Evolutionary conservation across 2,329 filamentous ascomycete species (phyloP), one percentile per base, ranked within the genome.

Genomic region (Nemania sp.): DNA sequence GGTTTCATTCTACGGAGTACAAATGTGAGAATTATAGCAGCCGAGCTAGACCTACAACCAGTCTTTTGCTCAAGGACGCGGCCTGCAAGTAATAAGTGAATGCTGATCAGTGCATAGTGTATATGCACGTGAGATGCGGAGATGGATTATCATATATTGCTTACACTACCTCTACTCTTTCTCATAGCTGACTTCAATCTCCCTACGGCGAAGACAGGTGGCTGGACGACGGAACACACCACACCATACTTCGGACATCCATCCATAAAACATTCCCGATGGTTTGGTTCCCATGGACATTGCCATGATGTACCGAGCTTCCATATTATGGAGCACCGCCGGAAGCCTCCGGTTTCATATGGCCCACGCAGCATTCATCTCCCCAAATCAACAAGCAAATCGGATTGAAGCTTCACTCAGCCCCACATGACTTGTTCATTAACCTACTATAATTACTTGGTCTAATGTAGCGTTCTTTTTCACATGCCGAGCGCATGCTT

Each of bases 391-490:
- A 14, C 37, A 59, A 54, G 44, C 56, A 57, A 54, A 59, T 59
- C 56, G 53, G 53, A 46, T 51, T 24, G 26, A 31, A 40, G 37
- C 30, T 48, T 33, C 12, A 36, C 40, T 51, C 43, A 43, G 53
- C 42, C 49, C 56, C 53, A 57, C 56, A 51, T 46, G 30, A 11
- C 34, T 34, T 49, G 49, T 41, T 33, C 41, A 40, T 49, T 46
- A 57, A 46, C 34, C 45, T 30, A 44, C 57, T 54, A 56, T 52
- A 54, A 28, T 23, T 26, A 28, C 8, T 49, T 67, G 65, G 64
- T 53, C 64, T 66, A 63, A 67, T 65, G 63, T 67, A 61, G 64
- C 63, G 59, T 59, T 34, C 50, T 54, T 57, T 50, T 51, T 51
- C 45, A 61, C n/a, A n/a, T n/a, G n/a, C n/a, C n/a, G n/a, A n/a